Percentiles rank a stretch among this genome's conserved stretches.
Evolutionary conservation across 192 early-diverging fungal genomes (phyloP).

Genomic region (Coemansia aciculifera): DNA sequence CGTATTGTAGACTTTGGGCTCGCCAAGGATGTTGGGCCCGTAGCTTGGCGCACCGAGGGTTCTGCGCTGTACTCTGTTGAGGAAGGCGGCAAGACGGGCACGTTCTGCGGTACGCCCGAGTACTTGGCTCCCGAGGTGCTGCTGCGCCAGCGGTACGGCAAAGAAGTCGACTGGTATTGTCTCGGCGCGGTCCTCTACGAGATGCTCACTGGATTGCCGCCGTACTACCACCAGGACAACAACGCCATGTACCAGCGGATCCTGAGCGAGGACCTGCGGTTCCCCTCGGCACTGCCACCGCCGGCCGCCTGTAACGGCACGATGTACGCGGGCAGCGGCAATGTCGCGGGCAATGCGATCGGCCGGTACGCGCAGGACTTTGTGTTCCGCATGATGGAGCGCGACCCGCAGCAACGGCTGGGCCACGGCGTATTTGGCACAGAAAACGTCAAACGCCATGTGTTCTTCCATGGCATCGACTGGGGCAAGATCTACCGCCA

Average conservation of each 20-base stretch:
- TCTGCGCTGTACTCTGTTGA: slow-evolving; percentile 53
- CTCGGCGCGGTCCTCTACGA: slow-evolving; percentile 75
- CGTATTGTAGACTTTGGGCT: slow-evolving; percentile 97
- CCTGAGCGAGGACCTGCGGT: slow-evolving; percentile 41
- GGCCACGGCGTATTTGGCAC: slow-evolving; percentile 62
- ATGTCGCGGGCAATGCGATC: slow-evolving; percentile 13
- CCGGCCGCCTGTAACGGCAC: slow-evolving; percentile 33
- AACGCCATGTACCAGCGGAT: slow-evolving; percentile 53
- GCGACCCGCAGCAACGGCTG: slow-evolving; percentile 62
- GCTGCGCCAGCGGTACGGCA: slow-evolving; percentile 63
- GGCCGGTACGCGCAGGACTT: slow-evolving; percentile 46
- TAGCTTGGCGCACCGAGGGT: slow-evolving; percentile 79
- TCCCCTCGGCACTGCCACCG: slow-evolving; percentile 41
- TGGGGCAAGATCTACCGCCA: slow-evolving; percentile 65
- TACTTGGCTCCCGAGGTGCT: slow-evolving; percentile 75
- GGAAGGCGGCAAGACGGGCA: slow-evolving; percentile 64
- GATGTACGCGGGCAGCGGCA: slow-evolving; percentile 26
- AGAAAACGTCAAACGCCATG: slow-evolving; percentile 62
- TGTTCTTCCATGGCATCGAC: slow-evolving; percentile 64
- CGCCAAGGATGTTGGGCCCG: slow-evolving; percentile 69
- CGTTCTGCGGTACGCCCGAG: slow-evolving; percentile 79
- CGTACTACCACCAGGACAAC: slow-evolving; percentile 59
- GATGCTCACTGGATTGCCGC: slow-evolving; percentile 65
- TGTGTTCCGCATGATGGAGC: slow-evolving; percentile 60
- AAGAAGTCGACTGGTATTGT: slow-evolving; percentile 75